A percentile compares a stretch with the other conserved stretches of the same genome.
phyloP scores from a whole-genome alignment of 768 basidiomycete genomes.

The Tulasnella sp. region DNA sequence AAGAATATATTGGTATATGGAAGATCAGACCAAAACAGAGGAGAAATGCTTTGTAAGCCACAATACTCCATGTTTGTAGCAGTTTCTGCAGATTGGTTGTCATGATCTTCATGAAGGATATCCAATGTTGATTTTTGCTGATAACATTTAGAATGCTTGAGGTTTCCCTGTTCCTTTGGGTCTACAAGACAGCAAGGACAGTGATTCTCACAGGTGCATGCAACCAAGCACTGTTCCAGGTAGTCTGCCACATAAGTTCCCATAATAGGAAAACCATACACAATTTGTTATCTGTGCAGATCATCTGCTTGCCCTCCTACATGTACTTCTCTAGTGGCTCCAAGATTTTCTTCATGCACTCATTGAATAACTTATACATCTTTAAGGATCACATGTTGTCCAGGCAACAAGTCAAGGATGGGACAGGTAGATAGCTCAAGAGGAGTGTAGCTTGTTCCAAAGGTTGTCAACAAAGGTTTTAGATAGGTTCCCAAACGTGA shows the following conservation, averaged over 20 bases:
- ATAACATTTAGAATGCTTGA: background rate
- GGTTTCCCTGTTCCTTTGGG: background rate
- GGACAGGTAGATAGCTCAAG: slow-evolving; percentile 31
- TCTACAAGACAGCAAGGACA: slow-evolving; percentile 15
- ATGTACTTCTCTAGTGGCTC: slow-evolving; percentile 25
- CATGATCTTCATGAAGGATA: background rate
- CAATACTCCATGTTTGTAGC: no score
- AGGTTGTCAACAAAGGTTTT: slow-evolving; percentile 31
- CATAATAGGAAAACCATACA: slow-evolving; percentile 29
- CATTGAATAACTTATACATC: slow-evolving; percentile 28
- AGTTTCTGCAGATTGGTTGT: slow-evolving; percentile 25
- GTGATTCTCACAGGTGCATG: slow-evolving; percentile 10
- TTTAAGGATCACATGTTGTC: slow-evolving; percentile 30
- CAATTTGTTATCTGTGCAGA: slow-evolving; percentile 27
- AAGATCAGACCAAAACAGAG: slow-evolving; percentile 33
- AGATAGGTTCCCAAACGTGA: slow-evolving; percentile 32
- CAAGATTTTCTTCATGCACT: slow-evolving; percentile 27
- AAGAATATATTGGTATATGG: slow-evolving; percentile 31
- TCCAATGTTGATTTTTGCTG: background rate
- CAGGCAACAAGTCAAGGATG: slow-evolving; percentile 24
- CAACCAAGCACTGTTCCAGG: slow-evolving; percentile 16
- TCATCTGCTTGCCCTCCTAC: slow-evolving; percentile 26
- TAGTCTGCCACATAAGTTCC: slow-evolving; percentile 22
- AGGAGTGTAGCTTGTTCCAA: slow-evolving; percentile 27
- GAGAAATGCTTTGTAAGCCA: no score